phyloP scores from a whole-genome alignment of 1,139 yeast species.

The Scheffersomyces cryptocercus region DNA sequence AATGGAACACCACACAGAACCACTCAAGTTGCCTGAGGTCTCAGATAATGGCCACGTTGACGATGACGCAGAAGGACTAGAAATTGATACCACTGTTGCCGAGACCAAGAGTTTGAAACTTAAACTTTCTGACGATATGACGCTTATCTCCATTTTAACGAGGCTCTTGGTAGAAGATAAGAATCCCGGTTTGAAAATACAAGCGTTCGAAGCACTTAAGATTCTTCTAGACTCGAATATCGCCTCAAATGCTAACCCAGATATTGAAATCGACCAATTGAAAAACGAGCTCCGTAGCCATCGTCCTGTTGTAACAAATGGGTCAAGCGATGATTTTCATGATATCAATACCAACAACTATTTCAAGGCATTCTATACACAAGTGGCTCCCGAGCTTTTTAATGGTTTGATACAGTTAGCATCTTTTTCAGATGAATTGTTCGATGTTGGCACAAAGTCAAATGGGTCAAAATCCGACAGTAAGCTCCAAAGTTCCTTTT shows the following conservation, averaged over 20 bases:
- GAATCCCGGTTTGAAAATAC: slow-evolving; percentile 74
- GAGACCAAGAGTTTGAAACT: slow-evolving; percentile 26
- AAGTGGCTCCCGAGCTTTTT: slow-evolving; percentile 63
- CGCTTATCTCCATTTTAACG: slow-evolving; percentile 60
- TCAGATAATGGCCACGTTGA: not conserved
- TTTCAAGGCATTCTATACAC: slow-evolving; percentile 59
- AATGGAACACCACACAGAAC: no score
- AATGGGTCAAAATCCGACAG: not conserved
- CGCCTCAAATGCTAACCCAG: slow-evolving; percentile 18
- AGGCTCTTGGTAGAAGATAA: slow-evolving; percentile 63
- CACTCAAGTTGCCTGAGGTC: no score
- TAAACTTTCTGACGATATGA: slow-evolving; percentile 56
- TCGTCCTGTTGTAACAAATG: slow-evolving; percentile 1
- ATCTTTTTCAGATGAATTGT: slow-evolving; percentile 9
- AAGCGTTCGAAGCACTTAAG: slow-evolving; percentile 80
- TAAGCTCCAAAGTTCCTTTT: no score
- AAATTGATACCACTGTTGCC: slow-evolving; percentile 18
- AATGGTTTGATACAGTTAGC: slow-evolving; percentile 44
- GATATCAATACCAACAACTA: slow-evolving; percentile 52
- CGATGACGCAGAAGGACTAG: slow-evolving; percentile 8
- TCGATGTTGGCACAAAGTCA: not conserved
- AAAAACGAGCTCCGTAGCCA: slow-evolving; percentile 10
- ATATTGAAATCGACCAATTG: slow-evolving; percentile 14
- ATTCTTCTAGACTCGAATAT: slow-evolving; percentile 65
- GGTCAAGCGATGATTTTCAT: slow-evolving; percentile 24